phyloP scores from a whole-genome alignment of 306 rosid genomes.

The Sophora flavescens region DNA sequence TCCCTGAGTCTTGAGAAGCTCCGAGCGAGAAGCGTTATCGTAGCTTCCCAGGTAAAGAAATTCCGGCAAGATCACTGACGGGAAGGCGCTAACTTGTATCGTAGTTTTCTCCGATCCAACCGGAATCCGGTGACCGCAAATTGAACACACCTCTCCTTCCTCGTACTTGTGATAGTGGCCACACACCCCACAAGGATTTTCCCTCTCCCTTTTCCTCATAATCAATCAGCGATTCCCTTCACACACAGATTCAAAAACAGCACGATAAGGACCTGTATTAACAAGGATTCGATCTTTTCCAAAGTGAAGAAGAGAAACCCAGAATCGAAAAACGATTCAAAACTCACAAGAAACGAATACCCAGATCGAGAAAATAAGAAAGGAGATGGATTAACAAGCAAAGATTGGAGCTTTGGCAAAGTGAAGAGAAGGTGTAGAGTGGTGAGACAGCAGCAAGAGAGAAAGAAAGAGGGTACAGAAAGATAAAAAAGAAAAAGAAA shows the following conservation, averaged over 20 bases:
- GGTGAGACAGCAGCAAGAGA: not conserved
- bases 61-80: slow-evolving; percentile 88
- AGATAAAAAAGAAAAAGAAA: not conserved
- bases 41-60: slow-evolving; percentile 95
- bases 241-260: slow-evolving; percentile 55
- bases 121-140: slow-evolving; percentile 93
- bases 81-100: slow-evolving; percentile 86
- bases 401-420: slow-evolving; percentile 41
- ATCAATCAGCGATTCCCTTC: slow-evolving; percentile 41
- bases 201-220: slow-evolving; percentile 99
- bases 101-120: slow-evolving; percentile 74
- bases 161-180: slow-evolving; percentile 98
- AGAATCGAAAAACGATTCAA: slow-evolving; percentile 43
- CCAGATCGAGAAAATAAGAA: slow-evolving; percentile 47
- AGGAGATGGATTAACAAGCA: not conserved
- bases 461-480: not conserved
- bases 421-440: not conserved
- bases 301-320: slow-evolving; percentile 41
- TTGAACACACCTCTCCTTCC: slow-evolving; percentile 97
- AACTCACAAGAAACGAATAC: slow-evolving; percentile 41
- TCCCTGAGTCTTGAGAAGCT: slow-evolving; percentile 97
- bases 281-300: slow-evolving; percentile 23
- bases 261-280: not conserved
- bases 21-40: slow-evolving; percentile 97
- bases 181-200: slow-evolving; percentile 96